Evolutionary conservation across 768 basidiomycete species (phyloP).

Genomic region (Asterophora lycoperdoides): DNA sequence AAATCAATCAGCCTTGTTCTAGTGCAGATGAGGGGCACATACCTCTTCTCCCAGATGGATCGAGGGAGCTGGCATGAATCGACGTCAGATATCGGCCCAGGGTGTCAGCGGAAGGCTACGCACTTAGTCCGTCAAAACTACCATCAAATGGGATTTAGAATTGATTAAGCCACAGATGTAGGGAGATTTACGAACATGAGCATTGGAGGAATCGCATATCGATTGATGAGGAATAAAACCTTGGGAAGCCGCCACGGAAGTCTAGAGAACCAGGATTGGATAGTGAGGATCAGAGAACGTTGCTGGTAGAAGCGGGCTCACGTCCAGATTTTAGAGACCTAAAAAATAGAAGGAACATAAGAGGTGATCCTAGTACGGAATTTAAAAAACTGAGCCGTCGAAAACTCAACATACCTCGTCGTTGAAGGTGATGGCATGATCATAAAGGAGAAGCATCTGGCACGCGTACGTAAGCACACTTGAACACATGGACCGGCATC

Average conservation of each 20-base stretch:
- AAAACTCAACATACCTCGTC: slow-evolving; percentile 16
- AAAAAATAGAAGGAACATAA: background rate
- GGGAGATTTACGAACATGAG: slow-evolving; percentile 20
- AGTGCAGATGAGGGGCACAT: background rate
- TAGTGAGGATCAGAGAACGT: background rate
- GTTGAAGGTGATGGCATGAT: slow-evolving; percentile 23
- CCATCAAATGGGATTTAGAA: background rate
- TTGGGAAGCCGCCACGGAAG: slow-evolving; percentile 26
- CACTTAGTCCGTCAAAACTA: slow-evolving; percentile 22
- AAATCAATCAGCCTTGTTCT: background rate
- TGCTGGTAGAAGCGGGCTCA: slow-evolving; percentile 4
- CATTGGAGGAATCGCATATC: slow-evolving; percentile 25
- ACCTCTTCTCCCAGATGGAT: slow-evolving; percentile 5
- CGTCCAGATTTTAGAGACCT: slow-evolving; percentile 23
- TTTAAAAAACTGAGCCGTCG: background rate
- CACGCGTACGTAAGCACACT: background rate
- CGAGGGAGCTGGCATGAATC: background rate
- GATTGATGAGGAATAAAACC: slow-evolving; percentile 25
- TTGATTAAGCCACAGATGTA: background rate
- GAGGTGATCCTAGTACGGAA: background rate
- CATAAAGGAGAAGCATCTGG: slow-evolving; percentile 23
- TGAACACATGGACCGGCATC: background rate
- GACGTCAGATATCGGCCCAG: background rate
- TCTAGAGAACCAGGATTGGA: slow-evolving; percentile 5
- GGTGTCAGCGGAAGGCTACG: background rate